Conservation (phyloP, 768 basidiomycete species). For the Leucogyrophana mollusca region DNA sequence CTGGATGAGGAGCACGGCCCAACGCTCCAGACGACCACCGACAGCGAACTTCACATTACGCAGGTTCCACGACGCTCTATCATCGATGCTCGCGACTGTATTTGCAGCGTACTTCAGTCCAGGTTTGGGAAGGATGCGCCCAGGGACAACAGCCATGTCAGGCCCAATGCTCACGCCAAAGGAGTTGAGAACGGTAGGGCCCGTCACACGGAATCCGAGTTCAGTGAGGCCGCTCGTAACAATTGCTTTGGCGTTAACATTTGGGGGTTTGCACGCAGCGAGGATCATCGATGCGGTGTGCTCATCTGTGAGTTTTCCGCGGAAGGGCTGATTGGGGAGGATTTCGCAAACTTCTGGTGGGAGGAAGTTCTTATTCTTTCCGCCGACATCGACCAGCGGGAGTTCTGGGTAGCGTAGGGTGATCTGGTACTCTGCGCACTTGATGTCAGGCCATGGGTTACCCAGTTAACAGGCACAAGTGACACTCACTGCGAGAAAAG, state of each 20-base stretch:
- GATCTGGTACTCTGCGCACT: constrained; percentile 40
- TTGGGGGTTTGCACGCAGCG: constrained; percentile 47
- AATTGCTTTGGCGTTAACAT: constrained; percentile 47
- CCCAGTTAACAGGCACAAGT: background rate
- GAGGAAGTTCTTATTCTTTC: constrained; percentile 38
- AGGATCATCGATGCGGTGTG: constrained; percentile 52
- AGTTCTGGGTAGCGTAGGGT: constrained; percentile 37
- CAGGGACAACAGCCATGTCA: constrained; percentile 56
- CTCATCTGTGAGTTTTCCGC: constrained; percentile 55
- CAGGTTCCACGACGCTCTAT: constrained; percentile 53
- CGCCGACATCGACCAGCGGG: constrained; percentile 49
- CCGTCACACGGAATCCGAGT: constrained; percentile 38
- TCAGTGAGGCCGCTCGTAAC: constrained; percentile 38
- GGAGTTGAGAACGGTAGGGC: constrained; percentile 32
- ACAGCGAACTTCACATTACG: constrained; percentile 56
- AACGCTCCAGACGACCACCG: constrained; percentile 56
- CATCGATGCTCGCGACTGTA: constrained; percentile 33
- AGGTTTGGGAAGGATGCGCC: constrained; percentile 46
- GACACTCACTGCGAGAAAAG: constrained; percentile 43
- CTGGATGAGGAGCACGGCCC: constrained; percentile 68
- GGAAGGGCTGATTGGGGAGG: constrained; percentile 38
- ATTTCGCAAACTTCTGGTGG: constrained; percentile 52
- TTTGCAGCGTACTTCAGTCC: constrained; percentile 38
- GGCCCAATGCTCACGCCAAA: constrained; percentile 47
- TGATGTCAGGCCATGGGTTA: background rate